Evolutionary conservation across 1,139 yeast genomes (phyloP).

Genomic region (Hyphopichia khmerensis): DNA sequence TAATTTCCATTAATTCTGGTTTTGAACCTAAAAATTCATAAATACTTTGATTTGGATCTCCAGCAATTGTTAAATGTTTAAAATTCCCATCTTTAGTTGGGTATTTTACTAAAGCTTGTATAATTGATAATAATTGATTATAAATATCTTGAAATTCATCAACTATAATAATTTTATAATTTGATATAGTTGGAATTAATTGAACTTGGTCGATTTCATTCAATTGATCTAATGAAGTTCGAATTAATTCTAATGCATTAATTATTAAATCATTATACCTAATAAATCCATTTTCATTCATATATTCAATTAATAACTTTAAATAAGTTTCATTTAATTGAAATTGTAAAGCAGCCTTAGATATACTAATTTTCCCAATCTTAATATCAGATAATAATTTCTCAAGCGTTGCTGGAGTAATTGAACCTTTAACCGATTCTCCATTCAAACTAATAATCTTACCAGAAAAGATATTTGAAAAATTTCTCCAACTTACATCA

Average conservation of each 20-base stretch:
- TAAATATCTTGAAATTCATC: slow-evolving; percentile 81
- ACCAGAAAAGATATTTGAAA: slow-evolving; percentile 33
- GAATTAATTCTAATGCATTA: slow-evolving; percentile 28
- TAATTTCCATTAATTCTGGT: slow-evolving; percentile 25
- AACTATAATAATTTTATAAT: slow-evolving; percentile 46
- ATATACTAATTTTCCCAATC: slow-evolving; percentile 24
- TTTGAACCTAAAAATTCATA: slow-evolving; percentile 63
- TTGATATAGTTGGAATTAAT: slow-evolving; percentile 22
- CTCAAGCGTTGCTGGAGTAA: slow-evolving; percentile 32
- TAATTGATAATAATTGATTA: slow-evolving; percentile 46
- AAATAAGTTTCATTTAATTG: slow-evolving; percentile 22
- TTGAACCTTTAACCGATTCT: slow-evolving; percentile 18
- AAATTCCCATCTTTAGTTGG: slow-evolving; percentile 19
- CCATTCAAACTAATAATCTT: slow-evolving; percentile 22
- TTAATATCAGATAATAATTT: slow-evolving; percentile 30
- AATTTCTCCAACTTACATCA: slow-evolving; percentile 50
- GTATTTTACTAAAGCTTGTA: slow-evolving; percentile 35
- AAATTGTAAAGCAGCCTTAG: slow-evolving; percentile 23
- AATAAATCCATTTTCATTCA: slow-evolving; percentile 32
- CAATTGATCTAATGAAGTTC: slow-evolving; percentile 11
- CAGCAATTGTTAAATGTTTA: slow-evolving; percentile 64
- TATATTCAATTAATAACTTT: slow-evolving; percentile 18
- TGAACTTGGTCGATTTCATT: slow-evolving; percentile 3
- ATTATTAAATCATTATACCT: slow-evolving; percentile 36
- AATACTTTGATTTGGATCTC: slow-evolving; percentile 73